Conservation (phyloP, 352 stramenopile genomes). For the Phytopythium chamaehyphon region DNA sequence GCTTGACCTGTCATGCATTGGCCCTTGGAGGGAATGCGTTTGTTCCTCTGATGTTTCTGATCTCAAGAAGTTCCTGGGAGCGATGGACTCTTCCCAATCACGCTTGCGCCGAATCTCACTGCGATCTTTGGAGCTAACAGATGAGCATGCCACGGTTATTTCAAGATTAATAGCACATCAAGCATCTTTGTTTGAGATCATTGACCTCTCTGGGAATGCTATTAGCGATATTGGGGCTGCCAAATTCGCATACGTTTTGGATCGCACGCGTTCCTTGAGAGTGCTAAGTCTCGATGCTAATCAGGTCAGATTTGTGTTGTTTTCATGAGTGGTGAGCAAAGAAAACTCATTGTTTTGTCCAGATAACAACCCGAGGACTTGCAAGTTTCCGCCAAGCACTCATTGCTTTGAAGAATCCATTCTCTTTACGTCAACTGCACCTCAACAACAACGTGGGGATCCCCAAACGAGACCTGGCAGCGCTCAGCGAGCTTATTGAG, state of each 20-base stretch:
- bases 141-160: background rate
- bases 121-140: background rate
- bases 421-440: conserved; percentile 38
- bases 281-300: conserved; percentile 52
- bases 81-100: background rate
- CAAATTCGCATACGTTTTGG: conserved; percentile 41
- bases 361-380: conserved; percentile 38
- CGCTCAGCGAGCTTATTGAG: conserved; percentile 31
- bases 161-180: background rate
- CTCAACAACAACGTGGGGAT: conserved; percentile 19
- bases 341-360: background rate
- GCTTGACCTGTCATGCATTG: conserved; percentile 47
- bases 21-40: conserved; percentile 1
- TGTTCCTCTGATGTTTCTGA: background rate
- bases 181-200: conserved; percentile 5
- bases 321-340: too few relatives aligned
- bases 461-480: conserved; percentile 4
- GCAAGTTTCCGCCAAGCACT: conserved; percentile 33
- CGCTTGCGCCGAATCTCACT: background rate
- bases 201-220: conserved; percentile 41
- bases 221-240: conserved; percentile 35
- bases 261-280: conserved; percentile 25
- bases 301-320: conserved; percentile 26
- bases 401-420: conserved; percentile 17
- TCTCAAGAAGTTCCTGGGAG: background rate